Conservation (phyloP, 495 filamentous ascomycete species). For the Pseudoneurospora amorphoporcata region DNA sequence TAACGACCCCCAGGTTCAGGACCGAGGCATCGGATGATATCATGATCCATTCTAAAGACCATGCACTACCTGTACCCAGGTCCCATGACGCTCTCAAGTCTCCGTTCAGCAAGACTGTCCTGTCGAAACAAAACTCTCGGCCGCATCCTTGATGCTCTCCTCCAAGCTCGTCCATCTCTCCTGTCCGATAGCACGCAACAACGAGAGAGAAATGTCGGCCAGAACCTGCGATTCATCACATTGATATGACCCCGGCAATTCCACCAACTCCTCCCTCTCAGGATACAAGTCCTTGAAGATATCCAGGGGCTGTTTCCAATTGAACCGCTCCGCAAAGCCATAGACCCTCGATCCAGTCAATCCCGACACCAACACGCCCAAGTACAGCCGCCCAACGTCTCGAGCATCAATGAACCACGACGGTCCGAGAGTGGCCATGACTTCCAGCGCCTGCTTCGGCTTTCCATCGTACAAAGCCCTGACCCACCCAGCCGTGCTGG, state of each 20-base stretch:
- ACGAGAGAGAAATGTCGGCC: conserved; percentile 10
- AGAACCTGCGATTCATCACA: conserved; percentile 18
- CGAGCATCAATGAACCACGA: conserved; percentile 18
- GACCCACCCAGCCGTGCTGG: conserved; percentile 18
- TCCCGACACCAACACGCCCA: conserved; percentile 16
- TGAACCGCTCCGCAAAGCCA: conserved; percentile 15
- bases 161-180: conserved; percentile 22
- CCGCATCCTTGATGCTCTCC: conserved; percentile 12
- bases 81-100: neutral
- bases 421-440: conserved; percentile 6
- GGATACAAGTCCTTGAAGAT: conserved; percentile 18
- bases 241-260: conserved; percentile 8
- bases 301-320: conserved; percentile 9
- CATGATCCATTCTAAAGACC: neutral
- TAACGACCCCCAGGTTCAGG: neutral
- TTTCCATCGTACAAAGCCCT: conserved; percentile 10
- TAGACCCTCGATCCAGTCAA: conserved; percentile 17
- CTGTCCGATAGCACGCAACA: conserved; percentile 15
- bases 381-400: conserved; percentile 17
- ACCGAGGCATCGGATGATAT: neutral
- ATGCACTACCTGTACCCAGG: neutral
- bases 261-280: conserved; percentile 7
- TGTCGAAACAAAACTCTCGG: conserved; percentile 6
- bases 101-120: neutral
- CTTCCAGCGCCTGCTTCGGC: neutral